Conservation (phyloP, 768 basidiomycete species). For the Trametes punicea region DNA sequence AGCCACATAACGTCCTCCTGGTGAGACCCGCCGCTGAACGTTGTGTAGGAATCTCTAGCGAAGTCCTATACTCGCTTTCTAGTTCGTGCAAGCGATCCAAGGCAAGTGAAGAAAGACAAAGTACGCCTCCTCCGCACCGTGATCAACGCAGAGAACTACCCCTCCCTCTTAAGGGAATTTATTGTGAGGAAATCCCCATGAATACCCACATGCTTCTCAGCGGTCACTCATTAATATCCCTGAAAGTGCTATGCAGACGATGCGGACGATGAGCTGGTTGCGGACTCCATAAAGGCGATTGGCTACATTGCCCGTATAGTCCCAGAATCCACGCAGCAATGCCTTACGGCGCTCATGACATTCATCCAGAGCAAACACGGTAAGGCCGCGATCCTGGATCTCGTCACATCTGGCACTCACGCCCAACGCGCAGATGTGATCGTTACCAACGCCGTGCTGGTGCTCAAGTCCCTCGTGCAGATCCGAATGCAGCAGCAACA, state of each 20-base stretch:
- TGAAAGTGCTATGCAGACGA: slow-evolving; percentile 82
- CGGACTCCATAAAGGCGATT: slow-evolving; percentile 72
- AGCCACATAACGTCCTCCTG: too few species aligned
- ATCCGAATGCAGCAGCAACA: slow-evolving; percentile 45
- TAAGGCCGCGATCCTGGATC: background rate
- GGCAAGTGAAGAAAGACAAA: slow-evolving; percentile 69
- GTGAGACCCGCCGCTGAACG: background rate
- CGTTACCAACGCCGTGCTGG: slow-evolving; percentile 77
- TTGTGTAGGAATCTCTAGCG: slow-evolving; percentile 56
- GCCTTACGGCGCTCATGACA: slow-evolving; percentile 68
- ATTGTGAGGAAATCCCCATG: slow-evolving; percentile 68
- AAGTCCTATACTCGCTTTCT: slow-evolving; percentile 65
- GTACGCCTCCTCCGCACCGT: slow-evolving; percentile 69
- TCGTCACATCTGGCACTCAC: background rate
- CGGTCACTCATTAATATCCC: background rate
- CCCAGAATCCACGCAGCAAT: slow-evolving; percentile 67
- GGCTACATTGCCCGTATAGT: slow-evolving; percentile 69
- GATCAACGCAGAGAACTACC: slow-evolving; percentile 62
- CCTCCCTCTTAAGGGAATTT: slow-evolving; percentile 75
- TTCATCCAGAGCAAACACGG: slow-evolving; percentile 81
- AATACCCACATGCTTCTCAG: background rate
- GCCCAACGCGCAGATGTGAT: slow-evolving; percentile 53
- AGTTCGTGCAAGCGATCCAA: slow-evolving; percentile 63
- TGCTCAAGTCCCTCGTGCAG: slow-evolving; percentile 83
- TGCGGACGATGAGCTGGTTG: slow-evolving; percentile 64